A percentile compares a stretch with the other conserved stretches of the same genome.
Evolutionary conservation across 345 rosid genomes (phyloP).

Genomic region (Acer yangbiense): DNA sequence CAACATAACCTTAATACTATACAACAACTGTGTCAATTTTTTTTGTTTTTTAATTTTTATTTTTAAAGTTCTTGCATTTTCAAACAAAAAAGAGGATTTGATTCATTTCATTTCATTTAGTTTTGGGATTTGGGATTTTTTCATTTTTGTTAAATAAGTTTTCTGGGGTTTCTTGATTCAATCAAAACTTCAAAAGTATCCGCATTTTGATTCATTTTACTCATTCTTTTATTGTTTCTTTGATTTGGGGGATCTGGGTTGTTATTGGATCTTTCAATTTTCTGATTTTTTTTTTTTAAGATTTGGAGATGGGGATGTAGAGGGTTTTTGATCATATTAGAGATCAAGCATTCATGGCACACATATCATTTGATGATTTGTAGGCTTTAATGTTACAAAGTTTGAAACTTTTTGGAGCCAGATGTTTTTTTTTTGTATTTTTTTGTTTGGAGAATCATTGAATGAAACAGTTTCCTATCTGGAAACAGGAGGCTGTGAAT

Average conservation of each 20-base stretch:
- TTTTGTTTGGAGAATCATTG: constrained; percentile 1
- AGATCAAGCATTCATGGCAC: not conserved
- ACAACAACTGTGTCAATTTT: not conserved
- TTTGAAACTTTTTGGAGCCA: not conserved
- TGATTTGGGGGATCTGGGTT: constrained; percentile 20
- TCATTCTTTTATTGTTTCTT: not conserved
- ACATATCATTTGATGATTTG: not conserved
- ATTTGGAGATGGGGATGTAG: not conserved
- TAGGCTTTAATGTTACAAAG: not conserved
- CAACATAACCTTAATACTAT: not conserved
- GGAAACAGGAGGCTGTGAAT: constrained; percentile 31
- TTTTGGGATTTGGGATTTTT: not conserved
- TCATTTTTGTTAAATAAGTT: not conserved
- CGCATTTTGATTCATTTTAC: constrained; percentile 2
- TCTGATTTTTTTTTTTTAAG: not conserved
- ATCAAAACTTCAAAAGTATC: not conserved
- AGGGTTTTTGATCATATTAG: not conserved
- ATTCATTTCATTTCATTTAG: not conserved
- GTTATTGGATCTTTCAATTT: not conserved
- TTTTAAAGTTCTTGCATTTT: constrained; percentile 1
- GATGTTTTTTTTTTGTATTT: not conserved
- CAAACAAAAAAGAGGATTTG: not conserved
- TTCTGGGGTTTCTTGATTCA: constrained; percentile 3
- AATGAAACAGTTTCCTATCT: constrained; percentile 28
- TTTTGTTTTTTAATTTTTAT: not conserved